Percentiles rank a stretch among this genome's conserved stretches.
These are phyloP conservation scores for Phyllosticta ampelicida DNA, from an alignment of 2,329 filamentous ascomycete species.

Conservation along the genomic window DNA sequence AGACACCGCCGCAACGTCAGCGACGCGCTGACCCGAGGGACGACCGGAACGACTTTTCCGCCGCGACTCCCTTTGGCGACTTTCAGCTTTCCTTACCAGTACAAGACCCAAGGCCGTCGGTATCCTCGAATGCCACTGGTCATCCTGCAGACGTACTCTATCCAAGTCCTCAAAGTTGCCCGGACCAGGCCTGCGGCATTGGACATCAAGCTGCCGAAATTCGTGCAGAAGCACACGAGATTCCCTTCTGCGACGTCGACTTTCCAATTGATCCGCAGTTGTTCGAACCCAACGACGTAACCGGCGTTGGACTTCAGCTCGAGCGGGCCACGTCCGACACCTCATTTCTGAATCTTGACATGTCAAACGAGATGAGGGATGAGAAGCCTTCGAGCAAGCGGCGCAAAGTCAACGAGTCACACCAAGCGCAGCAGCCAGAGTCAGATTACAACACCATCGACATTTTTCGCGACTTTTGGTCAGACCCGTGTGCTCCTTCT, in stretches of 20 bases:
- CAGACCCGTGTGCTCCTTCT: slow-evolving; percentile 1
- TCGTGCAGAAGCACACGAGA: not conserved
- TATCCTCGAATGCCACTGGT: not conserved
- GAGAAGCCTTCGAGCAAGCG: slow-evolving; percentile 2
- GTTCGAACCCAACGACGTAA: not conserved
- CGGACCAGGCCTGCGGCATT: not conserved
- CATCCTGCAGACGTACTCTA: slow-evolving; percentile 2
- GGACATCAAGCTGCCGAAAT: not conserved
- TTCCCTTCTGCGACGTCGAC: not conserved
- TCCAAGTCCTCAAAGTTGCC: slow-evolving; percentile 6
- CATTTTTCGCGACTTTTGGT: slow-evolving; percentile 10
- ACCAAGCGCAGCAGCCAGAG: not conserved
- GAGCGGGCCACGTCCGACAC: not conserved
- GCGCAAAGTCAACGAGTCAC: slow-evolving; percentile 1
- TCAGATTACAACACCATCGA: slow-evolving; percentile 2
- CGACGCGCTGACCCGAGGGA: not conserved
- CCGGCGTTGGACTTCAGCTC: not conserved
- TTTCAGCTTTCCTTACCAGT: not conserved
- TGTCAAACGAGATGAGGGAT: not conserved
- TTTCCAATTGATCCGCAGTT: slow-evolving; percentile 9
- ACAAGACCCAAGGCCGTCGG: not conserved
- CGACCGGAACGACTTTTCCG: not conserved
- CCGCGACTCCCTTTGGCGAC: not conserved
- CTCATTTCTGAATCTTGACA: not conserved
- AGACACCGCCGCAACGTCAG: not conserved